Base-by-base conservation (phyloP, 768 basidiomycete species). In the Trametes meyenii region DNA sequence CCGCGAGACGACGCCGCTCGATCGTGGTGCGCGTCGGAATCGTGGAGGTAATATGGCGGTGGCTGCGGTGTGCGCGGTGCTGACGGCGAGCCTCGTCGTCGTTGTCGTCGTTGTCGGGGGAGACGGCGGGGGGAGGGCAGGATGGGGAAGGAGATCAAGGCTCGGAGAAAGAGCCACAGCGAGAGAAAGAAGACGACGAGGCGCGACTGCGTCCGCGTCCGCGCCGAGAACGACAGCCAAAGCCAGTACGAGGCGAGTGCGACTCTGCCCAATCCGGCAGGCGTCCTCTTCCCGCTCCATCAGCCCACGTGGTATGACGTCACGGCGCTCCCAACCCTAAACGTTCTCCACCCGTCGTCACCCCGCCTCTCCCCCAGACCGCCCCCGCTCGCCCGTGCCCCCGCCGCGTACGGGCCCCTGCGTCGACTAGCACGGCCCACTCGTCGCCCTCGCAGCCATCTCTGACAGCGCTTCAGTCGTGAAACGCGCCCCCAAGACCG, bases 231-330 rank as follows among this genome's bases (percentile, higher is more conserved):
- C n/a, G n/a, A n/a, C n/a, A n/a, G n/a, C n/a, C n/a, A n/a, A n/a
- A n/a, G n/a, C n/a, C n/a, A n/a, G n/a, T n/a, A n/a, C n/a, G n/a
- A 13, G 21, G 46, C 29, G 29, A 33, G 29, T 8, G 29, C 29
- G 29, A 3, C 4, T 3, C 29, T 33, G 29, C 29, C 29, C 29
- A 21, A 26, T 38, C 36, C 19, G 19, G 8, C 17, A 40, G 33
- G 40, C 33, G 48, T 40, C 50, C 49, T 43, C 58, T 33, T n/a
- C 35, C 50, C 58, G 59, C 52, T 19, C 21, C 36, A 50, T 42
- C 23, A 5, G 44, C 56, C 42, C 57, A 63, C 62, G 62, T 63
- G 62, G 19, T 1, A 2, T 63, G 62, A 63, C 62, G 62, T 63
- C 62, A 63, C 44, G 21, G 38, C 39, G 12, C 17, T 56, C 40